These are phyloP conservation scores for Carallia brachiata DNA, from an alignment of 345 rosid species.

Conservation along the genomic window DNA sequence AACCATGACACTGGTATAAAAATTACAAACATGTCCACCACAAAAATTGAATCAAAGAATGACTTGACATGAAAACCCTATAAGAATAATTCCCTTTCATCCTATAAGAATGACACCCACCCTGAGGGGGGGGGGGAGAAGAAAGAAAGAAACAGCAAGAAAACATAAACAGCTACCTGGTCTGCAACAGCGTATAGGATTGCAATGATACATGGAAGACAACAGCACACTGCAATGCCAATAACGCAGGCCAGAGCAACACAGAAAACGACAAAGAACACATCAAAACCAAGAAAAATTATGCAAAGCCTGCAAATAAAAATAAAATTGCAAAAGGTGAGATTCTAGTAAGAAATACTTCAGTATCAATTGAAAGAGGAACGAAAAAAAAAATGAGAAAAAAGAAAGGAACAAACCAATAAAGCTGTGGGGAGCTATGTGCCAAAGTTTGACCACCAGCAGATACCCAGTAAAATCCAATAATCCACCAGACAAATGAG, in stretches of 20 bases:
- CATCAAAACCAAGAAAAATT: slow-evolving; percentile 90
- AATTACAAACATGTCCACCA: not conserved
- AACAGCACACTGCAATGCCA: slow-evolving; percentile 98
- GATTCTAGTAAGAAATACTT: slow-evolving; percentile 9
- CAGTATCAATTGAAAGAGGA: not conserved
- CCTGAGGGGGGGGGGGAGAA: too few species aligned
- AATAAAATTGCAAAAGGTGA: slow-evolving; percentile 18
- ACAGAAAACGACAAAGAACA: slow-evolving; percentile 93
- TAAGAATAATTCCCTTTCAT: too few species aligned
- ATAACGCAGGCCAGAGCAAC: slow-evolving; percentile 93
- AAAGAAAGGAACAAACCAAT: slow-evolving; percentile 55
- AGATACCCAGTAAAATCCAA: slow-evolving; percentile 98
- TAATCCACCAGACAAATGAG: slow-evolving; percentile 98
- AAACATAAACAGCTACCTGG: slow-evolving; percentile 48
- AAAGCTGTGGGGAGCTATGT: slow-evolving; percentile 68
- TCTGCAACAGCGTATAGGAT: slow-evolving; percentile 92
- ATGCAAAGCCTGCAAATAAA: slow-evolving; percentile 77
- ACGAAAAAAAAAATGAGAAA: not conserved
- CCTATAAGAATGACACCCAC: too few species aligned
- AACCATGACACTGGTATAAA: not conserved
- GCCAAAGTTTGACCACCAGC: slow-evolving; percentile 82
- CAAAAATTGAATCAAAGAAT: not conserved
- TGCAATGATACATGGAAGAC: slow-evolving; percentile 96
- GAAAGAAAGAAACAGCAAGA: not conserved
- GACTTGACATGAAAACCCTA: too few species aligned